These are phyloP conservation scores for Cylindrodendrum hubeiense DNA, from an alignment of 2,329 filamentous ascomycete species.

Conservation along the genomic window DNA sequence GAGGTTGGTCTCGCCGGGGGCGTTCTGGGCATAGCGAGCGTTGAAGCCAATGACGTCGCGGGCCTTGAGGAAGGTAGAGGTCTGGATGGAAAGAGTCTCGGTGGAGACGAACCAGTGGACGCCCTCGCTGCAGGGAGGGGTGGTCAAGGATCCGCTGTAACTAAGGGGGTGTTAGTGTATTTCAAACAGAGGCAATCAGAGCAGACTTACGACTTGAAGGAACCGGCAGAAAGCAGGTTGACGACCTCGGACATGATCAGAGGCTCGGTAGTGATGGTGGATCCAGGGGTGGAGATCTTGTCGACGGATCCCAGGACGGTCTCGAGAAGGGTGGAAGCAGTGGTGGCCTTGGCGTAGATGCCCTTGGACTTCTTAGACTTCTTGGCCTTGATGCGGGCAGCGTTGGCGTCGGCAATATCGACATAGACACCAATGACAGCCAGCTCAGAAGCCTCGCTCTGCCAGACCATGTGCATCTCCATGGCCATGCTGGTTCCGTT, in stretches of 20 bases:
- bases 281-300: constrained; percentile 54
- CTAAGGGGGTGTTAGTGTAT: constrained; percentile 29
- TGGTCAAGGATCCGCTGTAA: constrained; percentile 72
- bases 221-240: constrained; percentile 42
- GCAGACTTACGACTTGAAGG: constrained; percentile 44
- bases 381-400: constrained; percentile 1
- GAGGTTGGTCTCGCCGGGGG: constrained; percentile 54
- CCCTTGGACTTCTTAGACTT: constrained; percentile 5
- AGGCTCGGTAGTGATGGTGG: constrained; percentile 47
- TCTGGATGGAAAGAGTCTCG: constrained; percentile 60
- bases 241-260: constrained; percentile 59
- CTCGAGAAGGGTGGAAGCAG: constrained; percentile 46
- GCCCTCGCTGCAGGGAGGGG: constrained; percentile 71
- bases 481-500: constrained; percentile 48
- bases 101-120: constrained; percentile 66
- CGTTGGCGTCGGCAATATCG: constrained; percentile 34
- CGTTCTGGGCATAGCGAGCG: constrained; percentile 65
- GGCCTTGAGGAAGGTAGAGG: constrained; percentile 62
- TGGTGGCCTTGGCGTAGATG: constrained; percentile 11
- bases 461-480: constrained; percentile 49
- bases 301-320: constrained; percentile 54
- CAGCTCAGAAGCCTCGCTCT: constrained; percentile 33
- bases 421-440: constrained; percentile 47
- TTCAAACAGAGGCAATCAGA: neutral
- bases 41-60: constrained; percentile 69